Evolutionary conservation across 108 stramenopile genomes (phyloP), one percentile per base, ranked within the genome.

Genomic region (Skeletonema tropicum): DNA sequence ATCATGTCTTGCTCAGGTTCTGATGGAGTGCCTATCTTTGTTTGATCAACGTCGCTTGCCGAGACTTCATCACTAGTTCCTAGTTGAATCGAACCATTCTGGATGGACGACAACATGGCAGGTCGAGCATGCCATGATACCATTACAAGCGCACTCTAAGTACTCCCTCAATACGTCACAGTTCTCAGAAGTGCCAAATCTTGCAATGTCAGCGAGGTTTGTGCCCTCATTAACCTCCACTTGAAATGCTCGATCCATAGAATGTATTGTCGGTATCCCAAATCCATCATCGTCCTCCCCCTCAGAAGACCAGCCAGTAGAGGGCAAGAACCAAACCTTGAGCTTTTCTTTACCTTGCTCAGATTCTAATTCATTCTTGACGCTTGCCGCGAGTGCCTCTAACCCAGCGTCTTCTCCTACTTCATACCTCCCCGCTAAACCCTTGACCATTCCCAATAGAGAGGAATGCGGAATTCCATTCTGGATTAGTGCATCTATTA

Each of bases 101-200:
- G 88, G 86, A 69, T 90, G 83, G 19, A 92, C 74, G 21, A 86
- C 84, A 5, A 92, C 82, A 63, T 92, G 92, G 63, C 92, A 92
- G 15, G 92, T 92, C 13, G 88, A 92, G 64, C 92, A 92, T 6
- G 88, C 87, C 85, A 87, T 89, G 59, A 87, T 86, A 14, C 92
- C 92, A 57, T 85, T 83, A 65, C 92, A 92, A 2, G 87, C 88
- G 36, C 92, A 89, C 75, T 92, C 90, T n/a, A 92, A 66, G 68
- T 89, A 87, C 69, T 87, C 87, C 6, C 75, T 83, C 36, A 92
- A 64, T 0, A 86, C 70, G 30, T 80, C 75, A 38, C 65, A 64
- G 63, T 79, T 79, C 10, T 82, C 83, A 39, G 69, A 58, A 0
- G 62, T 73, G 23, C 89, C 85, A 65, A 82, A 85, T 25, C 85